Conservation (phyloP, 352 stramenopile genomes). For the Blastocystis sp. region DNA sequence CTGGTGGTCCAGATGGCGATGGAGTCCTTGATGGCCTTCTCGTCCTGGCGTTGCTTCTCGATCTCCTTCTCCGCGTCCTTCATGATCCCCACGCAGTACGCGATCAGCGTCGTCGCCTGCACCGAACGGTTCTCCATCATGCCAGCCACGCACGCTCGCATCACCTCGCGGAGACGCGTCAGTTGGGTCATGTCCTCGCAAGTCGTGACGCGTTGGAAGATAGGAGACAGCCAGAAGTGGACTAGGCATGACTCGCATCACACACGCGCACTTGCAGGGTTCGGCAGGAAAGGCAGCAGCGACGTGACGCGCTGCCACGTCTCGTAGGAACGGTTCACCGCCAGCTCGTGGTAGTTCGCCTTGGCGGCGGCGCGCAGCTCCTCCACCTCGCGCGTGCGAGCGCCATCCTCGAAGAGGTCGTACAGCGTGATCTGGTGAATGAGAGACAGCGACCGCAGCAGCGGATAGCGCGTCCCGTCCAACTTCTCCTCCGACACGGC, state of each 20-base stretch:
- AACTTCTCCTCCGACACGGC: not conserved
- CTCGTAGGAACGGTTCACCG: slow-evolving; percentile 31
- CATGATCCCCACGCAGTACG: slow-evolving; percentile 55
- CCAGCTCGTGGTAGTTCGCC: slow-evolving; percentile 34
- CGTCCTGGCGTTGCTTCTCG: not conserved
- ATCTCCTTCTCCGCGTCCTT: slow-evolving; percentile 54
- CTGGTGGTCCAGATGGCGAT: slow-evolving; percentile 38
- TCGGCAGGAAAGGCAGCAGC: slow-evolving; percentile 66
- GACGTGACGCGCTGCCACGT: slow-evolving; percentile 48
- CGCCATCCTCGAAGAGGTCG: slow-evolving; percentile 40
- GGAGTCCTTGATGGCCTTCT: not conserved
- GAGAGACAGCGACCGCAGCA: slow-evolving; percentile 31
- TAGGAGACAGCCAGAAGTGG: slow-evolving; percentile 42
- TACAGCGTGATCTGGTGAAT: slow-evolving; percentile 60
- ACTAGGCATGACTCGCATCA: slow-evolving; percentile 15
- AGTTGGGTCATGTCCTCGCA: slow-evolving; percentile 4
- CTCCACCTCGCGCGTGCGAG: slow-evolving; percentile 50
- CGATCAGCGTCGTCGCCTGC: not conserved
- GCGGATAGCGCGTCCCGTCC: not conserved
- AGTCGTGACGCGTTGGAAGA: not conserved
- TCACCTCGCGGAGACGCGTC: slow-evolving; percentile 15
- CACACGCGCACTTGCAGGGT: slow-evolving; percentile 21
- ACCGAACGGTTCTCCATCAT: slow-evolving; percentile 64
- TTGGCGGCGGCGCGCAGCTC: slow-evolving; percentile 38
- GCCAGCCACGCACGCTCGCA: slow-evolving; percentile 14